These are phyloP conservation scores for Tolypocladium tundrense DNA, from an alignment of 2,329 filamentous ascomycete genomes.

Conservation along the genomic window DNA sequence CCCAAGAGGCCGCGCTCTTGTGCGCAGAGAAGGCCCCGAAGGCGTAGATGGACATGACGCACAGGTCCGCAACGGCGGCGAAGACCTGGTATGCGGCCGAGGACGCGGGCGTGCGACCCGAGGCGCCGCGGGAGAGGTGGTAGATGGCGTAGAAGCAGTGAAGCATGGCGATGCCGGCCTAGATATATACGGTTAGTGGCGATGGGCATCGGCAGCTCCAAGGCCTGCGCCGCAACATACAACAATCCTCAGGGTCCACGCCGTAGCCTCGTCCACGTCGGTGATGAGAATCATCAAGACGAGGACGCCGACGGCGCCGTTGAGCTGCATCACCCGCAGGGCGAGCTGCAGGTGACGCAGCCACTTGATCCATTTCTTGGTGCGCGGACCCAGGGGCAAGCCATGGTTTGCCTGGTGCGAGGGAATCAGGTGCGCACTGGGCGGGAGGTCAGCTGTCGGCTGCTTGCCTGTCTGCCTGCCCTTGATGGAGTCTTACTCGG, in stretches of 20 bases:
- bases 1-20: conserved; percentile 46
- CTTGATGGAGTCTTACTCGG: conserved; percentile 53
- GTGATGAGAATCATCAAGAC: conserved; percentile 69
- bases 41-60: conserved; percentile 42
- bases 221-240: conserved; percentile 37
- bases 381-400: conserved; percentile 56
- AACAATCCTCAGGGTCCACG: conserved; percentile 68
- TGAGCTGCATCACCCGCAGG: conserved; percentile 55
- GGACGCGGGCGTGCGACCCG: conserved; percentile 63
- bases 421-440: conserved; percentile 51
- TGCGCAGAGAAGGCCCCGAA: conserved; percentile 40
- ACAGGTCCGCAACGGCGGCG: conserved; percentile 59
- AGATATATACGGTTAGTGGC: neutral
- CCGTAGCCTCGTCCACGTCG: conserved; percentile 50
- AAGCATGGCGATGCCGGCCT: conserved; percentile 67
- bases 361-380: conserved; percentile 61
- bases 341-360: conserved; percentile 59
- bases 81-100: conserved; percentile 87
- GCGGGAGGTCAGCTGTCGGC: conserved; percentile 4
- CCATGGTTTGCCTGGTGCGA: conserved; percentile 51
- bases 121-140: conserved; percentile 63
- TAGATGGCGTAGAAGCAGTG: conserved; percentile 71
- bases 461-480: neutral
- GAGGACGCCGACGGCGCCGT: conserved; percentile 61
- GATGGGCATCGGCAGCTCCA: neutral